A percentile compares a stretch with the other conserved stretches of the same genome.
phyloP scores from a whole-genome alignment of 306 rosid genomes.

The Pterocarpus santalinus region DNA sequence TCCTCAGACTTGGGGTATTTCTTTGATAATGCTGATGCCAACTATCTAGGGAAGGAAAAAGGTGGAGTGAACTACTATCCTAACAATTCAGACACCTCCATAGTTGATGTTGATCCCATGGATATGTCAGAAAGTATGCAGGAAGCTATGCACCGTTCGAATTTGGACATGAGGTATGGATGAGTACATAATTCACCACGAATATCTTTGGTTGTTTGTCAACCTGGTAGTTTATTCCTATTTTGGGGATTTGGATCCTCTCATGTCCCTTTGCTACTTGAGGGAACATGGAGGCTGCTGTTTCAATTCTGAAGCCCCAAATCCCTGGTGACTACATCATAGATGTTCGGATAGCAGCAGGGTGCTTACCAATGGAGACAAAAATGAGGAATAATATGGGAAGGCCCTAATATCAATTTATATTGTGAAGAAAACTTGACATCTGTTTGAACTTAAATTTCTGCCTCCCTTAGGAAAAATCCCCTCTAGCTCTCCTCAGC shows the following conservation, averaged over 20 bases:
- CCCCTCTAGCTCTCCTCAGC: conserved; percentile 23
- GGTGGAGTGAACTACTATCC: conserved; percentile 61
- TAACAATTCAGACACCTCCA: conserved; percentile 51
- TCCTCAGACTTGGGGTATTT: conserved; percentile 85
- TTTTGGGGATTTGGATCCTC: conserved; percentile 22
- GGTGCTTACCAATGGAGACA: conserved; percentile 13
- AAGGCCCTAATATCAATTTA: conserved; percentile 17
- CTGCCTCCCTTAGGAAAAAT: conserved; percentile 8
- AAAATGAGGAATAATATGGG: conserved; percentile 17
- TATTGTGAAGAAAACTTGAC: conserved; percentile 18
- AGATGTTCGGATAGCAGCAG: conserved; percentile 12
- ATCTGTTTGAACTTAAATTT: conserved; percentile 9
- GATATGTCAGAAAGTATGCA: conserved; percentile 98
- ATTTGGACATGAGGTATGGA: conserved; percentile 90
- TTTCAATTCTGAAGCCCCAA: conserved; percentile 27
- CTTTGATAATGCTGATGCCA: conserved; percentile 90
- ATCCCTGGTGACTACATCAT: background rate
- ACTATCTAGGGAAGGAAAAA: conserved; percentile 68
- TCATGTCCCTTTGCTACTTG: conserved; percentile 14
- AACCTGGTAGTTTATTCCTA: conserved; percentile 3
- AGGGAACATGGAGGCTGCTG: conserved; percentile 32
- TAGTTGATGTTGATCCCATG: conserved; percentile 84
- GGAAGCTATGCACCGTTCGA: conserved; percentile 99
- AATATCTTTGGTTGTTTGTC: conserved; percentile 20
- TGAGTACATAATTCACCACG: conserved; percentile 52